phyloP scores from a whole-genome alignment of 2,329 filamentous ascomycete species.

The Sphaerulina vaccinii region DNA sequence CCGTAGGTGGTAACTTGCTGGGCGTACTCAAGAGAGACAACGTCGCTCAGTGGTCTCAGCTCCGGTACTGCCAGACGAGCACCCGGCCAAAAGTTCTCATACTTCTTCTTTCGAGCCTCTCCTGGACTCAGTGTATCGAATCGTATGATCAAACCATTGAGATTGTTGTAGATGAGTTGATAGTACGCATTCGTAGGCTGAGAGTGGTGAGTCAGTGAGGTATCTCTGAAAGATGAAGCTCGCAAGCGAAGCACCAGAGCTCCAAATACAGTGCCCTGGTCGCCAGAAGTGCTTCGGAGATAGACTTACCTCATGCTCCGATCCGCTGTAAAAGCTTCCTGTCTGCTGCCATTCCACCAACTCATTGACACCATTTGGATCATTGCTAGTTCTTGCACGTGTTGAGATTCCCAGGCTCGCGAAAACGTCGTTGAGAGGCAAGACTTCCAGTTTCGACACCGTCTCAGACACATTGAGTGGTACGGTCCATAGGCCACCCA shows the following conservation, averaged over 20 bases:
- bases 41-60: neutral
- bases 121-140: neutral
- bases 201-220: too few relatives aligned
- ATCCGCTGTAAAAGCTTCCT: neutral
- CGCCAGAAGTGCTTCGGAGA: too few relatives aligned
- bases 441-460: too few relatives aligned
- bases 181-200: neutral
- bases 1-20: neutral
- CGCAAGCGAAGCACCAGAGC: neutral
- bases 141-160: neutral
- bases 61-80: neutral
- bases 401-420: neutral
- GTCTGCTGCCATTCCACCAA: neutral
- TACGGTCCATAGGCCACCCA: too few relatives aligned
- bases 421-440: neutral
- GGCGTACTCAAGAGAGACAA: neutral
- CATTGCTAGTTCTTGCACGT: neutral
- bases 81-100: neutral
- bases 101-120: neutral
- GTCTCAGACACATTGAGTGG: too few relatives aligned
- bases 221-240: neutral
- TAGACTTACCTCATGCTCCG: neutral
- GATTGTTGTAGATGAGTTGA: neutral
- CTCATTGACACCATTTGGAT: constrained; percentile 1
- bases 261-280: too few relatives aligned